Evolutionary conservation across 148 eudicot species (phyloP).

Genomic region (Chenopodium formosanum): DNA sequence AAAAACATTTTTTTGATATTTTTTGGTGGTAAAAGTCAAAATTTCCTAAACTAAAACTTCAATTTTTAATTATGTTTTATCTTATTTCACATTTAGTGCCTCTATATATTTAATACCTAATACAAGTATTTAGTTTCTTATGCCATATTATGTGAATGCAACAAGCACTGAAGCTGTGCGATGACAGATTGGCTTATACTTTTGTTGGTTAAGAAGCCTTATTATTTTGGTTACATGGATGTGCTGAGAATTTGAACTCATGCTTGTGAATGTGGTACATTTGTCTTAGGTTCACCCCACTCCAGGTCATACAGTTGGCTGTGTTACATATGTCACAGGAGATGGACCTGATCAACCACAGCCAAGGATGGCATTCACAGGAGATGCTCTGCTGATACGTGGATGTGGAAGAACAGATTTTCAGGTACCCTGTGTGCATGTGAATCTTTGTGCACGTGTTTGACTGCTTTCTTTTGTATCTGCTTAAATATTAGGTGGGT

Average conservation of each 20-base stretch:
- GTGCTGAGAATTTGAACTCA: not conserved
- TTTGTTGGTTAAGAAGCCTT: not conserved
- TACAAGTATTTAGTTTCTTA: not conserved
- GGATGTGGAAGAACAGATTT: constrained; percentile 99
- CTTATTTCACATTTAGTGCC: not conserved
- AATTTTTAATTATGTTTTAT: too few species aligned
- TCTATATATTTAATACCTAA: not conserved
- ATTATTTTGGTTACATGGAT: not conserved
- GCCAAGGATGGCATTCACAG: constrained; percentile 95
- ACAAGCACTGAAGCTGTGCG: not conserved
- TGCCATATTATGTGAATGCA: not conserved
- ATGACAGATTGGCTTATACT: not conserved
- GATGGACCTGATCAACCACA: constrained; percentile 83
- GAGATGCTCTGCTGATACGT: constrained; percentile 86
- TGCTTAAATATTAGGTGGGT: not conserved
- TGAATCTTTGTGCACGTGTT: too few species aligned
- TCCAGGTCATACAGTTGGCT: constrained; percentile 93
- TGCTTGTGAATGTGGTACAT: constrained; percentile 3
- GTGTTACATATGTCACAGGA: constrained; percentile 94
- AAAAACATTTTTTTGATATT: too few species aligned
- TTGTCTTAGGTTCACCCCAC: constrained; percentile 81
- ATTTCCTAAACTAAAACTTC: too few species aligned
- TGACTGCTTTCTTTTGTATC: not conserved
- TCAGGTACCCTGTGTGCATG: constrained; percentile 49
- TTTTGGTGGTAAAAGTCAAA: too few species aligned